Conservation (phyloP, 78 protist genomes). For the Dictyostelium brefeldianum region DNA sequence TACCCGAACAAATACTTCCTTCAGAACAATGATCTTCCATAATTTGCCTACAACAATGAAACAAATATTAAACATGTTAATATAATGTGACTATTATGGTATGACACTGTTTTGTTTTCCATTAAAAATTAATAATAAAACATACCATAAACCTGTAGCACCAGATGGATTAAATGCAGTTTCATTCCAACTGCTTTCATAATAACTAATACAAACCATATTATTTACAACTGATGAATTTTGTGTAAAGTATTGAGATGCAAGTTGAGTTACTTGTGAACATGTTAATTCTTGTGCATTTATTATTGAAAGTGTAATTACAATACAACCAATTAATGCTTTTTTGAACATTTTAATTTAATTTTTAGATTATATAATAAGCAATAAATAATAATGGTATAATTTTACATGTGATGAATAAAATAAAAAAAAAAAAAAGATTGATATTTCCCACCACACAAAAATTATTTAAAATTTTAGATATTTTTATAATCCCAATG, state of each 20-base stretch:
- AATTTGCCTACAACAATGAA: too few species aligned
- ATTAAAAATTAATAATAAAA: too few species aligned
- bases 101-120: too few species aligned
- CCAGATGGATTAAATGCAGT: background rate
- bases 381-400: background rate
- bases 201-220: background rate
- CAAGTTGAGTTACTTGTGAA: background rate
- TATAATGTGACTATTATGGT: too few species aligned
- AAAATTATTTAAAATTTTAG: too few species aligned
- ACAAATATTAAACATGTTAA: too few species aligned
- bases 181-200: background rate
- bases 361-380: background rate
- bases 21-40: background rate
- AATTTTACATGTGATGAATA: too few species aligned
- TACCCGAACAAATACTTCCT: background rate
- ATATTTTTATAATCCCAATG: too few species aligned
- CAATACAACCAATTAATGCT: slow-evolving; percentile 3
- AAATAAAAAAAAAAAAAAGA: too few species aligned
- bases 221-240: background rate
- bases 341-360: background rate
- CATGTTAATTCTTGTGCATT: background rate
- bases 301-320: background rate
- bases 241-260: background rate
- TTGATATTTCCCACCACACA: too few species aligned
- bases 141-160: slow-evolving; percentile 2